Evolutionary conservation across 2,329 filamentous ascomycete species (phyloP).

Genomic region (Cladobotryum mycophilum): DNA sequence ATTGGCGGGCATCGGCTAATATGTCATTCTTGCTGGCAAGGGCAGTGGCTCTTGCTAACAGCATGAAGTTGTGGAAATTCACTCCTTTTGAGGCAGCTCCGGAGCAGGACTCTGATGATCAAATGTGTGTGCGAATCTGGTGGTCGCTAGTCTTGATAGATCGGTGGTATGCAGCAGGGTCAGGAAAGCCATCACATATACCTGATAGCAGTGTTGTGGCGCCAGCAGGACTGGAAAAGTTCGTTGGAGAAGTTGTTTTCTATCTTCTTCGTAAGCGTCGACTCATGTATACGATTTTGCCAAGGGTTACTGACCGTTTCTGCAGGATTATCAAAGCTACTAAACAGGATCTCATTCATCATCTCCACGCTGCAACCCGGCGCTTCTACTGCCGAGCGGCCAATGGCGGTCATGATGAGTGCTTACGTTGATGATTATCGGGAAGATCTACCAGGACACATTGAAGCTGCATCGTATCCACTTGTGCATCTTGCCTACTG

Average conservation of each 20-base stretch:
- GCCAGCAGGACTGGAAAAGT: constrained; percentile 49
- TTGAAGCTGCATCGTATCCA: constrained; percentile 46
- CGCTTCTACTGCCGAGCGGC: constrained; percentile 27
- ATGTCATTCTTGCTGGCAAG: constrained; percentile 51
- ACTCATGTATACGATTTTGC: neutral
- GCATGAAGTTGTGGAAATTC: constrained; percentile 50
- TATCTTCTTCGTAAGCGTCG: constrained; percentile 56
- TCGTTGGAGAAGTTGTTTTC: constrained; percentile 59
- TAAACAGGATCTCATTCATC: constrained; percentile 36
- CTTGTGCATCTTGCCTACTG: constrained; percentile 63
- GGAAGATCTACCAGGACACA: constrained; percentile 53
- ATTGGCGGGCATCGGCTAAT: constrained; percentile 44
- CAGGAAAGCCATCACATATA: constrained; percentile 55
- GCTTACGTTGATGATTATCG: constrained; percentile 54
- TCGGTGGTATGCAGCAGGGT: constrained; percentile 66
- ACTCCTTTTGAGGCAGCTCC: constrained; percentile 38
- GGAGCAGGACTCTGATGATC: constrained; percentile 55
- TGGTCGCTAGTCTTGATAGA: constrained; percentile 67
- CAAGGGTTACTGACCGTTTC: constrained; percentile 10
- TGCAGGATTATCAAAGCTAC: constrained; percentile 50
- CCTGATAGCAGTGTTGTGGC: constrained; percentile 56
- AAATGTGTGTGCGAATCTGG: constrained; percentile 60
- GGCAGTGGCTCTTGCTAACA: constrained; percentile 60
- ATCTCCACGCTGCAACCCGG: constrained; percentile 31
- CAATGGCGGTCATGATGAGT: constrained; percentile 28